Percentiles rank a stretch among this genome's conserved stretches.
phyloP scores from a whole-genome alignment of 805 yeast species.

The Ogataea wickerhamii region DNA sequence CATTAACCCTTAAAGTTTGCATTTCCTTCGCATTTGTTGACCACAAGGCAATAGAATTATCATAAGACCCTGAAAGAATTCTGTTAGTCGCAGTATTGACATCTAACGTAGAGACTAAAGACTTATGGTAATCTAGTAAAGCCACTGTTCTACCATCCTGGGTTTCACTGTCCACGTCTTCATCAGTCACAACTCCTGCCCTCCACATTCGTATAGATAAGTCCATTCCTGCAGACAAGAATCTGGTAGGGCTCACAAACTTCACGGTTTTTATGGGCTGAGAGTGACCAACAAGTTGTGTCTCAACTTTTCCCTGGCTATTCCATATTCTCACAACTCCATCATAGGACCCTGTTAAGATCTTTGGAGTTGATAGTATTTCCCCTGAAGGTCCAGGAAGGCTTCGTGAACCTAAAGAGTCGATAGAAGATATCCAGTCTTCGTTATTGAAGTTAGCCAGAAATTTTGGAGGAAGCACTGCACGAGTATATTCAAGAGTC shows the following conservation, averaged over 20 bases:
- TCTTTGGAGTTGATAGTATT: slow-evolving; percentile 44
- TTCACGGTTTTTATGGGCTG: slow-evolving; percentile 81
- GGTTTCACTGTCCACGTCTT: slow-evolving; percentile 42
- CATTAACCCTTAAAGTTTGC: slow-evolving; percentile 51
- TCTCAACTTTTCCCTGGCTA: slow-evolving; percentile 71
- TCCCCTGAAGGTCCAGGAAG: slow-evolving; percentile 27
- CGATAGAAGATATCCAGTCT: slow-evolving; percentile 89
- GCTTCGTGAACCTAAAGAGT: slow-evolving; percentile 38
- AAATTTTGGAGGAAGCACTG: slow-evolving; percentile 91
- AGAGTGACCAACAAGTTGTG: slow-evolving; percentile 82
- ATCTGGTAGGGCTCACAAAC: slow-evolving; percentile 71
- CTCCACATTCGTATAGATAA: slow-evolving; percentile 88
- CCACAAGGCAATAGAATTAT: slow-evolving; percentile 81
- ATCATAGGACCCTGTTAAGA: slow-evolving; percentile 88
- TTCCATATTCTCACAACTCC: slow-evolving; percentile 92
- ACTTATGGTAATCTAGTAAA: slow-evolving; percentile 84
- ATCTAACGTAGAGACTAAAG: slow-evolving; percentile 76
- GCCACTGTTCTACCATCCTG: slow-evolving; percentile 71
- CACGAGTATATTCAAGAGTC: slow-evolving; percentile 84
- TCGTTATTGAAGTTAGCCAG: slow-evolving; percentile 85
- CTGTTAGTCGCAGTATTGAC: slow-evolving; percentile 51
- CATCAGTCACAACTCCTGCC: slow-evolving; percentile 43
- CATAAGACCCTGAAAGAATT: slow-evolving; percentile 82
- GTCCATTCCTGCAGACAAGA: slow-evolving; percentile 86
- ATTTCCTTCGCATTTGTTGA: slow-evolving; percentile 82